Evolutionary conservation across 2,329 filamentous ascomycete species (phyloP).

Genomic region (Neopestalotiopsis clavispora): DNA sequence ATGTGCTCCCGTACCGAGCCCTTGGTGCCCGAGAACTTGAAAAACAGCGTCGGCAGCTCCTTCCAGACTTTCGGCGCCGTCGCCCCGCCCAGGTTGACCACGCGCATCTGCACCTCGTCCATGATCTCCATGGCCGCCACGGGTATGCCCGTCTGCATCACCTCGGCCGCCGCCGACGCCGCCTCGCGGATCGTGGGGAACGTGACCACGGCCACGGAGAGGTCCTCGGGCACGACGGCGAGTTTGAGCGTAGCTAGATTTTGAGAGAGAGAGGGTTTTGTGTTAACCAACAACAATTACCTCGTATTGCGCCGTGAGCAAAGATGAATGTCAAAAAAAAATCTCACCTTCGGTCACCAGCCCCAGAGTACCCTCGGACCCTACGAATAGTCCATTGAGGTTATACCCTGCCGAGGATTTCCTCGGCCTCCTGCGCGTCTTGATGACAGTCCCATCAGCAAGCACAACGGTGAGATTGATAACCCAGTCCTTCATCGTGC

Average conservation of each 20-base stretch:
- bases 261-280: too few relatives aligned
- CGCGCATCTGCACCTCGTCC: constrained; percentile 87
- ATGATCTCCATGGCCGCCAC: constrained; percentile 84
- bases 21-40: constrained; percentile 84
- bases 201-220: constrained; percentile 78
- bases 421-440: constrained; percentile 76
- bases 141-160: constrained; percentile 77
- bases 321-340: neutral
- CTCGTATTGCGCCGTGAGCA: too few relatives aligned
- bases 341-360: constrained; percentile 72
- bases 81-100: constrained; percentile 76
- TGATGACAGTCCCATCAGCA: constrained; percentile 78
- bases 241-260: constrained; percentile 75
- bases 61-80: constrained; percentile 74
- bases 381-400: constrained; percentile 78
- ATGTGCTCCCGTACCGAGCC: constrained; percentile 82
- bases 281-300: too few relatives aligned
- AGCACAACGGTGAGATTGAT: constrained; percentile 83
- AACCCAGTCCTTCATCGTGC: constrained; percentile 89
- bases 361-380: constrained; percentile 81
- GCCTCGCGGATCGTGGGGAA: constrained; percentile 81
- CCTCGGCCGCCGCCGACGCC: constrained; percentile 72
- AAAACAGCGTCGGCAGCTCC: constrained; percentile 79
- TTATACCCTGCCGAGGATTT: constrained; percentile 87
- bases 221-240: constrained; percentile 75